Evolutionary conservation across 2,329 filamentous ascomycete genomes (phyloP).

Genomic region (Geosmithia putterillii): DNA sequence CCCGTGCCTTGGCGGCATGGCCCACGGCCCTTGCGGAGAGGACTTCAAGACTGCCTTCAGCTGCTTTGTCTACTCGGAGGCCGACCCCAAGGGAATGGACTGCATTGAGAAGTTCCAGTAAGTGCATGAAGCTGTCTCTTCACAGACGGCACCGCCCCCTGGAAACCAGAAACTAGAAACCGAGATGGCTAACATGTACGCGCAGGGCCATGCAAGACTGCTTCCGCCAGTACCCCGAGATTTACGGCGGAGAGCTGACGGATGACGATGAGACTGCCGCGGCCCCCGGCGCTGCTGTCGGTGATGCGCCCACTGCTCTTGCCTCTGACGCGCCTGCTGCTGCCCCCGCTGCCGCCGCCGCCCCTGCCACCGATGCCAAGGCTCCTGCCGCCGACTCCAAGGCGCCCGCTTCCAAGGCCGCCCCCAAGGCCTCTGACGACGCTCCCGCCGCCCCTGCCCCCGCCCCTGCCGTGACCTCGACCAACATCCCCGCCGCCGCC

Average conservation of each 20-base stretch:
- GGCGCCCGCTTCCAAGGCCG: slow-evolving; percentile 1
- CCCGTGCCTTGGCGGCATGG: slow-evolving; percentile 95
- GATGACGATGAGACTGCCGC: slow-evolving; percentile 46
- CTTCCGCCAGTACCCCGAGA: slow-evolving; percentile 83
- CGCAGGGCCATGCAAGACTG: slow-evolving; percentile 89
- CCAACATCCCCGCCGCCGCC: too few relatives aligned
- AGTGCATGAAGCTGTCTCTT: slow-evolving; percentile 17
- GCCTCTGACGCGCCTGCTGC: slow-evolving; percentile 4
- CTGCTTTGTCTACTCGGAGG: slow-evolving; percentile 92
- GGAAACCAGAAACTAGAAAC: neutral
- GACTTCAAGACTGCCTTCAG: slow-evolving; percentile 94
- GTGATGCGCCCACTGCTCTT: slow-evolving; percentile 12
- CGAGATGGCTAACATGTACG: slow-evolving; percentile 7
- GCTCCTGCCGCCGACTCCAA: slow-evolving; percentile 3
- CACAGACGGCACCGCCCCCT: neutral
- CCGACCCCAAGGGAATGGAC: slow-evolving; percentile 95
- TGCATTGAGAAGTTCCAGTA: slow-evolving; percentile 98
- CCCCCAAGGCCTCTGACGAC: neutral
- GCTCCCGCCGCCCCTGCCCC: slow-evolving; percentile 1
- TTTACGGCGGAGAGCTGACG: slow-evolving; percentile 81
- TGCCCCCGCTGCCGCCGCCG: neutral
- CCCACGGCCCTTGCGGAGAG: slow-evolving; percentile 86
- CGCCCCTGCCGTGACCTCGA: neutral
- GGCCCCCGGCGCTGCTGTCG: slow-evolving; percentile 3
- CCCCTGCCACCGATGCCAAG: neutral